Percentiles rank a stretch among this genome's conserved stretches.
phyloP scores from a whole-genome alignment of 2,329 filamentous ascomycete genomes.

The Colletotrichum costaricense region DNA sequence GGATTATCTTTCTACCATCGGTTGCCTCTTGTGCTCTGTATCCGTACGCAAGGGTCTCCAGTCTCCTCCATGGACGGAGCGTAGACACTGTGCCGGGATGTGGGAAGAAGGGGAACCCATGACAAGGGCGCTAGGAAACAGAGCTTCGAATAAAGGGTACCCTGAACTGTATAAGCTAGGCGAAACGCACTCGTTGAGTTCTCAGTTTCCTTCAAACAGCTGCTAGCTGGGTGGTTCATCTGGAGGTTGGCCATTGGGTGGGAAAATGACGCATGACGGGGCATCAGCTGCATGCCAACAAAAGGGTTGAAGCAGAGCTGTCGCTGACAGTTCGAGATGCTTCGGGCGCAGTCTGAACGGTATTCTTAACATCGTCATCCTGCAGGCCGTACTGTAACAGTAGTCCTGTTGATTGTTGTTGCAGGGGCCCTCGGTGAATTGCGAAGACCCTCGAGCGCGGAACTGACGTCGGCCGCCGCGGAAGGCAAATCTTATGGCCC shows the following conservation, averaged over 20 bases:
- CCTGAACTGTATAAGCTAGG: background rate
- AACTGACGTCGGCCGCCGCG: conserved; percentile 25
- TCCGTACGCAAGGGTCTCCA: background rate
- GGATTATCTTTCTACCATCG: background rate
- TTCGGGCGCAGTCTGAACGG: background rate
- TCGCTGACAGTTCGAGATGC: background rate
- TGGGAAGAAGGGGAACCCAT: conserved; percentile 17
- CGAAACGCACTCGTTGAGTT: background rate
- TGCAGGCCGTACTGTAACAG: background rate
- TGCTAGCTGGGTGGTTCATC: conserved; percentile 14
- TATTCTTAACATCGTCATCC: conserved; percentile 11
- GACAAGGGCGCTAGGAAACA: background rate
- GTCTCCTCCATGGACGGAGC: no score
- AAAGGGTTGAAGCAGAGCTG: background rate
- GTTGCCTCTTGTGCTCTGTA: background rate
- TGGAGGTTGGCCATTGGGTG: conserved; percentile 9
- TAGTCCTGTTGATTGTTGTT: background rate
- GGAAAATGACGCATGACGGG: background rate
- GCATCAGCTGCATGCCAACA: background rate
- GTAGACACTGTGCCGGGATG: background rate
- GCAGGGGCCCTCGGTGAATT: background rate
- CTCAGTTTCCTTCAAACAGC: background rate
- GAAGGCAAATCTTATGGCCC: conserved; percentile 8
- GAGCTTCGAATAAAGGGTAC: background rate
- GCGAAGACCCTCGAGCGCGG: conserved; percentile 15